Base-by-base conservation (phyloP, 306 rosid genomes). In the Cucurbita ficifolia region DNA sequence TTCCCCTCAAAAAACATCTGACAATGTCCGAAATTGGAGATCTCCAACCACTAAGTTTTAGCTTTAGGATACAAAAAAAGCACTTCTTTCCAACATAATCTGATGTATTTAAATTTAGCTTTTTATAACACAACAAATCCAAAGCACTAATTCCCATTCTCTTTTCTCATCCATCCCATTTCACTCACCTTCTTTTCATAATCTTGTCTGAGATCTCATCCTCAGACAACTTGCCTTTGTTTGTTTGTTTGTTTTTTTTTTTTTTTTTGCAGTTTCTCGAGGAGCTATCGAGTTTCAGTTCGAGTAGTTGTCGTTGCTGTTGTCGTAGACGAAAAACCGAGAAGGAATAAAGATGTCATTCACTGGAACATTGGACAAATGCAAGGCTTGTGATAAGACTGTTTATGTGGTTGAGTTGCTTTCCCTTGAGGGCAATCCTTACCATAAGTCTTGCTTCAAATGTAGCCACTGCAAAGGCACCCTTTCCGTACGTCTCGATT, bases 401-500 rank as follows among this genome's bases (percentile, higher is more conserved):
- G 99, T 94, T 33, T 87, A 94, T 79, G 99, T 89, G 45, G 96
- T 91, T 75, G 99, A 94, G 52, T 62, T 86, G 89, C 74, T 94
- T 79, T 79, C 99, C 59, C 99, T 94, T 77, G 99, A 94, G 83
- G 92, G 94, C 1, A 39, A 80, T 1, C 89, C 96, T 75, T 94
- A 91, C 73, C 99, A 94, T 74, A 94, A 94, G 80, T 68, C 80
- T 21, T 94, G 99, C 97, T 91, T 94, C 96, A 94, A 88, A 83
- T 94, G 99, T 79, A 89, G 87, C 71, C 99, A 94, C 63, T 94
- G 99, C 99, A 94, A 89, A 77, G 97, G 99, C 61, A 79, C 73
- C 82, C 99, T 94, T 24, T 84, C 99, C 82, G 99, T 94, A 88
- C 3, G 33, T 29, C 3, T 29, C 33, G 3, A 29, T 29, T 29